Evolutionary conservation across 257 asterid genomes (phyloP), one percentile per base, ranked within the genome.

Genomic region (Agastache rugosa): DNA sequence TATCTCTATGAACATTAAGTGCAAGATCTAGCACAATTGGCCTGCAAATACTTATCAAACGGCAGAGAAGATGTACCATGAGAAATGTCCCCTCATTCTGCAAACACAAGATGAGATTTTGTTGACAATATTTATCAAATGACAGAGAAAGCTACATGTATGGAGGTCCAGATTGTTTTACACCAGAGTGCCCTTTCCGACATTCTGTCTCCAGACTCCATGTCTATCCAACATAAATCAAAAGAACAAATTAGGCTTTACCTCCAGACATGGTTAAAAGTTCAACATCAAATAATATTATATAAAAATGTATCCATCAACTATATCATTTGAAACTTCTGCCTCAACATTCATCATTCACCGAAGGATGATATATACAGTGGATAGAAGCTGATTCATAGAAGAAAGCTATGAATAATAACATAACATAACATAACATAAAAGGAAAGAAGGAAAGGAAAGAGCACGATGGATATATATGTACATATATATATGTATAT

Each of bases 381-480:
- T 63, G 98, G 99, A 81, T 95, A 92, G 82, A 95, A 95, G 92
- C 99, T 95, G 98, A 75, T 77, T 74, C 86, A 75, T n/a, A 76
- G 45, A 61, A 50, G 11, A 64, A 62, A 31, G 72, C 53, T 45
- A 72, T 15, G 16, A 70, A 65, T 23, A 53, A 63, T 11, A 16
- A 69, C 31, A 68, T 48, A 20, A 17, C 17, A n/a, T 25, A 51
- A 51, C 27, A 6, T 17, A 65, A 63, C 34, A 37, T 37, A 11
- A 56, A 10, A 41, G 61, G 8, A 37, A 59, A 47, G 55, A 19
- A 9, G 59, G 11, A n/a, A n/a, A n/a, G n/a, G n/a, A n/a, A n/a
- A n/a, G 41, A 69, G 22, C 73, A 70, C 2, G 14, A n/a, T 6
- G 22, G 12, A 58, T 58, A 37, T 4, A 16, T 25, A 14, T 5